A percentile compares a stretch with the other conserved stretches of the same genome.
Conservation (phyloP, 352 stramenopile genomes). For the Globisporangium iwayamae region DNA sequence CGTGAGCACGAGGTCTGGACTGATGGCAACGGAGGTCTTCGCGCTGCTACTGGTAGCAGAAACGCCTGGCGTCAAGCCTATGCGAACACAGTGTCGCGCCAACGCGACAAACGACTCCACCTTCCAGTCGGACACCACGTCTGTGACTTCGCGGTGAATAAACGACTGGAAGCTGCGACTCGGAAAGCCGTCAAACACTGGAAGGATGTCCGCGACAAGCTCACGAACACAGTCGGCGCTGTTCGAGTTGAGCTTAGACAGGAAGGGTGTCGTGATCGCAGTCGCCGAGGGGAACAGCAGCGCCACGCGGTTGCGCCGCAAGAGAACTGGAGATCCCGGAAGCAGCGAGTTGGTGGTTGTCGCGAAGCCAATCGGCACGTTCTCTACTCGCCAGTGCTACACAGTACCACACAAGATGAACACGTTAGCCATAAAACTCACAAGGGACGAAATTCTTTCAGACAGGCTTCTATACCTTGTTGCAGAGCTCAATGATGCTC, state of each 20-base stretch:
- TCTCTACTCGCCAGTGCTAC: conserved; percentile 59
- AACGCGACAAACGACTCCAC: conserved; percentile 67
- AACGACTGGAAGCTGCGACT: conserved; percentile 57
- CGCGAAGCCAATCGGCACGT: conserved; percentile 66
- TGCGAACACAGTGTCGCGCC: conserved; percentile 56
- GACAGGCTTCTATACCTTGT: conserved; percentile 25
- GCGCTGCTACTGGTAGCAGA: conserved; percentile 11
- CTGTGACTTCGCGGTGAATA: conserved; percentile 55
- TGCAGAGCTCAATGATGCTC: conserved; percentile 60
- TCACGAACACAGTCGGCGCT: conserved; percentile 46
- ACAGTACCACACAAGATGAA: neutral
- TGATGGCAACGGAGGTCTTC: conserved; percentile 8
- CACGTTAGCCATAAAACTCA: neutral
- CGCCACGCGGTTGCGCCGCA: conserved; percentile 67
- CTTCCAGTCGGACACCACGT: conserved; percentile 56
- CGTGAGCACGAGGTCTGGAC: conserved; percentile 43
- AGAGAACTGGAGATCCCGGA: conserved; percentile 54
- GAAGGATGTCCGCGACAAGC: conserved; percentile 50
- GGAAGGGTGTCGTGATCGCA: conserved; percentile 46
- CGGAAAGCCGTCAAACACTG: conserved; percentile 60
- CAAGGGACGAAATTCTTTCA: neutral
- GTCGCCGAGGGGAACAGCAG: conserved; percentile 55
- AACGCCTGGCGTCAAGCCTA: conserved; percentile 23
- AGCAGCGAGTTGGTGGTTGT: conserved; percentile 36
- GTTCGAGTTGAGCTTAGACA: conserved; percentile 29